phyloP scores from a whole-genome alignment of 306 rosid species.

The Vicia faba region DNA sequence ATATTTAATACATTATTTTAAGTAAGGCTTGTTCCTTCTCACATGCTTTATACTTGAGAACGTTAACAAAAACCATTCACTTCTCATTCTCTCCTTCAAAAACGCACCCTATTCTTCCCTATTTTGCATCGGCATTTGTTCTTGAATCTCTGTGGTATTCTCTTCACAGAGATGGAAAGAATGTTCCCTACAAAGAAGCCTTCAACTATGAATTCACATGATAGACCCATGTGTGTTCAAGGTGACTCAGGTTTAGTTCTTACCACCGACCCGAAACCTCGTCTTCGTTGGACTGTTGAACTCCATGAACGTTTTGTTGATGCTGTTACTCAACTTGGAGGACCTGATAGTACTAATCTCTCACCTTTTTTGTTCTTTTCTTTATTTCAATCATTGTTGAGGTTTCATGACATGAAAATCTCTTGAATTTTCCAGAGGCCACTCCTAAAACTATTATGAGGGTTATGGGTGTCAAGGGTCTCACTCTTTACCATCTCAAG shows the following conservation, averaged over 20 bases:
- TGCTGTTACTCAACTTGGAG: conserved; percentile 98
- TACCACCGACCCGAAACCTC: conserved; percentile 98
- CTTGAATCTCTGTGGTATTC: conserved; percentile 78
- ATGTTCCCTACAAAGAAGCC: conserved; percentile 99
- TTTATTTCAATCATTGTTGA: background rate
- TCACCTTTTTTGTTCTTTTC: background rate
- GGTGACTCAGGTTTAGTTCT: conserved; percentile 98
- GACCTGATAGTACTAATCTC: conserved; percentile 81
- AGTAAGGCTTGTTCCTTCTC: conserved; percentile 42
- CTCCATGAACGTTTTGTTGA: conserved; percentile 99
- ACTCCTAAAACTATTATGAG: conserved; percentile 99
- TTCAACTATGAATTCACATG: conserved; percentile 95
- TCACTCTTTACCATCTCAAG: conserved; percentile 99
- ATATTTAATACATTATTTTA: conserved; percentile 44
- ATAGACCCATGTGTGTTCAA: conserved; percentile 94
- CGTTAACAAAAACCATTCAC: conserved; percentile 54
- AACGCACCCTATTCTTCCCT: conserved; percentile 93
- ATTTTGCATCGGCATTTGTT: conserved; percentile 98
- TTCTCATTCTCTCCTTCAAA: conserved; percentile 63
- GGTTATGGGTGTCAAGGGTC: conserved; percentile 99
- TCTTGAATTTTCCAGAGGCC: conserved; percentile 64
- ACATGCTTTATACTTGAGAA: conserved; percentile 49
- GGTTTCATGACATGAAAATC: background rate
- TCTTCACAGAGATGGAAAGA: conserved; percentile 55
- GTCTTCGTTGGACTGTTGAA: conserved; percentile 98